Evolutionary conservation across 345 rosid genomes (phyloP), one percentile per base, ranked within the genome.

Genomic region (Populus alba): DNA sequence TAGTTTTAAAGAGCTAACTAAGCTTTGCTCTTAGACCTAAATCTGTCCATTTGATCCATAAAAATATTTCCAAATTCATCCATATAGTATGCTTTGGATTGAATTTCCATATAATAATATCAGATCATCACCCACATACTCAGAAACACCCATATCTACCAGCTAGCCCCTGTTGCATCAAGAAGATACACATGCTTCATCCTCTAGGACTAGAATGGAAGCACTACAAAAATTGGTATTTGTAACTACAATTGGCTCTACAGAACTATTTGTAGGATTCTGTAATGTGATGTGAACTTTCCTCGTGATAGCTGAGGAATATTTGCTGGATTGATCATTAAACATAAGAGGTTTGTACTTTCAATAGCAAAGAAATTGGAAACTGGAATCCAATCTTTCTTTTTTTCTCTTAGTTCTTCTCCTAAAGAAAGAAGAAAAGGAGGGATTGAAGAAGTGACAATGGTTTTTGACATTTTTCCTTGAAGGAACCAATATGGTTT

Each of bases 51-150:
- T 8, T 38, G 9, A 0, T 38, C 2, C 2, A 39, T 39, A 39
- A 1, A 39, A 8, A 11, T 9, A 39, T 39, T 2, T 39, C 0
- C 1, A 2, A 39, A 0, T 1, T 1, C 0, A 39, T 39, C 3
- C 0, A 39, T 3, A 39, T 0, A 9, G 0, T 39, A 39, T 39
- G 1, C 27, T 9, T 9, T 39, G 12, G 12, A 2, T 2, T 11
- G 2, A 2, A 39, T 11, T 11, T 12, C 0, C 2, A 11, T 39
- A 0, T 39, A 39, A 10, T 39, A 39, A 39, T 0, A 2, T 39
- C 9, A 39, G 2, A 39, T 39, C 9, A 39, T 9, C 43, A 39
- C 3, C 10, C 12, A 7, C 2, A 39, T 39, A 11, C 12, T 39
- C 9, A 9, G 0, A 39, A 39, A 12, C 43, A 9, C 10, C 2